These are phyloP conservation scores for Sonneratia caseolaris DNA, from an alignment of 345 rosid species.

Conservation along the genomic window DNA sequence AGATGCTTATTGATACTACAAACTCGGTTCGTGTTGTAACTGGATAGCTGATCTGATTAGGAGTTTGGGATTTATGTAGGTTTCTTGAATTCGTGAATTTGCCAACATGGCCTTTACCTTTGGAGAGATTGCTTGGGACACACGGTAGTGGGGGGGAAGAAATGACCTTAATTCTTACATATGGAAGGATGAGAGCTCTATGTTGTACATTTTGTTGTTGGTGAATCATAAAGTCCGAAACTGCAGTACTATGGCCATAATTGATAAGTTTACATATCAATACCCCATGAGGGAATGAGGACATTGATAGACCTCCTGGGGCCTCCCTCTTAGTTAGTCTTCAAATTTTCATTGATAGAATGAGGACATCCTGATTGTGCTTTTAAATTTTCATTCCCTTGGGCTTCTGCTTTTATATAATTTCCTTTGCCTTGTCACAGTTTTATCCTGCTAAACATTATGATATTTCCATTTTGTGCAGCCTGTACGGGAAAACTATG, in stretches of 20 bases:
- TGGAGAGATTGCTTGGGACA: not conserved
- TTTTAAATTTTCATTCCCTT: not conserved
- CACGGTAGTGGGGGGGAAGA: not conserved
- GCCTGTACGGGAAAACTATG: constrained; percentile 89
- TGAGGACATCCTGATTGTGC: not conserved
- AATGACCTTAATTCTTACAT: not conserved
- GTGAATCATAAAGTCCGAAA: not conserved
- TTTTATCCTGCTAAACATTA: not conserved
- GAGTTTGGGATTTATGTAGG: not conserved
- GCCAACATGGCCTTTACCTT: not conserved
- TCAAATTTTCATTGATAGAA: not conserved
- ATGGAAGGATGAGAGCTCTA: not conserved
- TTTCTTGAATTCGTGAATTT: not conserved
- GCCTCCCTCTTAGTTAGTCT: not conserved
- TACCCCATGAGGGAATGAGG: not conserved
- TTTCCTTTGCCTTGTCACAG: not conserved
- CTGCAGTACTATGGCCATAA: not conserved
- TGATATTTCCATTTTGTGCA: constrained; percentile 19
- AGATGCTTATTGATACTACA: not conserved
- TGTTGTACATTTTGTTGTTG: not conserved
- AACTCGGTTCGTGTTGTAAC: too few species aligned
- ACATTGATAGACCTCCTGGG: not conserved
- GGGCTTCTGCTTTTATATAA: not conserved
- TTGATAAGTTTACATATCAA: not conserved
- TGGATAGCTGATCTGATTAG: not conserved